These are phyloP conservation scores for Claviceps arundinis DNA, from an alignment of 2,329 filamentous ascomycete genomes.

Conservation along the genomic window DNA sequence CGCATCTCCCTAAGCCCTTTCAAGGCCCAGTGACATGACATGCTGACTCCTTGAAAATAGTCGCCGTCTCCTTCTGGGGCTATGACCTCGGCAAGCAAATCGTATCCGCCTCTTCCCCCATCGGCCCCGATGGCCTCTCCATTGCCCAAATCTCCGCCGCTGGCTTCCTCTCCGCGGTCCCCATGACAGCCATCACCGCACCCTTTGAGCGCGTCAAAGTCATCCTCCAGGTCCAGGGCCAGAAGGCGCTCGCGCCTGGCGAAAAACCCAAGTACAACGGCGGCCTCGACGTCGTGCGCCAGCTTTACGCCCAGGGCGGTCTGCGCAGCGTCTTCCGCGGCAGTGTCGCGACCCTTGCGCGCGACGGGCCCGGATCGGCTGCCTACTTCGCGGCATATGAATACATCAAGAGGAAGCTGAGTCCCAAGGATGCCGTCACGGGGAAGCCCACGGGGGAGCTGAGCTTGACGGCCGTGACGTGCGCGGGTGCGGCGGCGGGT, in stretches of 20 bases:
- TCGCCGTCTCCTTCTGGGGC: conserved; percentile 65
- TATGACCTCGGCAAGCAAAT: conserved; percentile 92
- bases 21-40: too few relatives aligned
- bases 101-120: conserved; percentile 54
- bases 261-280: conserved; percentile 88
- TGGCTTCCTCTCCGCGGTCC: conserved; percentile 94
- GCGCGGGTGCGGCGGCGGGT: conserved; percentile 79
- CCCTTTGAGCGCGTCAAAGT: conserved; percentile 99
- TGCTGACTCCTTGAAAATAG: conserved; percentile 20
- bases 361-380: conserved; percentile 84
- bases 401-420: conserved; percentile 78
- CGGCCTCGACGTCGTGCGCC: conserved; percentile 78
- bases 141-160: conserved; percentile 83
- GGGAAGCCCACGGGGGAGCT: conserved; percentile 65
- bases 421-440: conserved; percentile 61
- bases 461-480: conserved; percentile 69
- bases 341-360: conserved; percentile 76
- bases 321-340: conserved; percentile 87
- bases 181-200: conserved; percentile 96
- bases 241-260: conserved; percentile 75
- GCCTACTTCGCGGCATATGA: conserved; percentile 98
- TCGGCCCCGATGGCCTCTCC: conserved; percentile 57
- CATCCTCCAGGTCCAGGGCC: conserved; percentile 92
- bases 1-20: too few relatives aligned
- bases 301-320: conserved; percentile 85